Conservation (phyloP, 768 basidiomycete species). For the Termitomyces sp. region DNA sequence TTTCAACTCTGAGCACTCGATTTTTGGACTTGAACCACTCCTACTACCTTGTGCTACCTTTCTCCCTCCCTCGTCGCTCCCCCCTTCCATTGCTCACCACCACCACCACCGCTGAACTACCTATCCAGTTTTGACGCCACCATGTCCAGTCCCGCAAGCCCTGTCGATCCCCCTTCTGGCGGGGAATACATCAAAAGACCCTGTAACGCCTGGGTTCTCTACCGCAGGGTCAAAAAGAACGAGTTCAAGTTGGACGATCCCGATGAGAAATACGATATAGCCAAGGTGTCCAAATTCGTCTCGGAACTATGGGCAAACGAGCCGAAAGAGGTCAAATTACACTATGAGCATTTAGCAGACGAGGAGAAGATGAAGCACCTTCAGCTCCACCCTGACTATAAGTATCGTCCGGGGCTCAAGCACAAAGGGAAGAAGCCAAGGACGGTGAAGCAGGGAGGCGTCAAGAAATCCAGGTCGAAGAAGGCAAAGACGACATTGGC, state of each 20-base stretch:
- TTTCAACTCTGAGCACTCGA: background rate
- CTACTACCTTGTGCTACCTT: background rate
- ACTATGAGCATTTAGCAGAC: background rate
- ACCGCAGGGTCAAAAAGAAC: background rate
- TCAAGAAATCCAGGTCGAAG: background rate
- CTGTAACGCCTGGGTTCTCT: background rate
- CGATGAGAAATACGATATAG: background rate
- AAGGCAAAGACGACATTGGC: background rate
- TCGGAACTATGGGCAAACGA: background rate
- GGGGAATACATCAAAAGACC: background rate
- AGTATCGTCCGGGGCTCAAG: background rate
- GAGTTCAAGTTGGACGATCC: background rate
- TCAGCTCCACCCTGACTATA: background rate
- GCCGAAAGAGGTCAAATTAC: background rate
- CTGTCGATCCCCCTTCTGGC: background rate
- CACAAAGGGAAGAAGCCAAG: background rate
- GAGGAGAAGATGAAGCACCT: background rate
- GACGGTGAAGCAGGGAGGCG: background rate
- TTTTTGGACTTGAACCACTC: background rate
- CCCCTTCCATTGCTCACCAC: too few species aligned
- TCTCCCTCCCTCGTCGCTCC: background rate
- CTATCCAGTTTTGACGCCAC: background rate
- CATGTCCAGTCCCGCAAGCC: background rate
- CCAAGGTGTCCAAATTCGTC: background rate
- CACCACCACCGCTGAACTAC: too few species aligned